Base-by-base conservation (phyloP, 2,329 filamentous ascomycete species). In the Penicillium sp. region DNA sequence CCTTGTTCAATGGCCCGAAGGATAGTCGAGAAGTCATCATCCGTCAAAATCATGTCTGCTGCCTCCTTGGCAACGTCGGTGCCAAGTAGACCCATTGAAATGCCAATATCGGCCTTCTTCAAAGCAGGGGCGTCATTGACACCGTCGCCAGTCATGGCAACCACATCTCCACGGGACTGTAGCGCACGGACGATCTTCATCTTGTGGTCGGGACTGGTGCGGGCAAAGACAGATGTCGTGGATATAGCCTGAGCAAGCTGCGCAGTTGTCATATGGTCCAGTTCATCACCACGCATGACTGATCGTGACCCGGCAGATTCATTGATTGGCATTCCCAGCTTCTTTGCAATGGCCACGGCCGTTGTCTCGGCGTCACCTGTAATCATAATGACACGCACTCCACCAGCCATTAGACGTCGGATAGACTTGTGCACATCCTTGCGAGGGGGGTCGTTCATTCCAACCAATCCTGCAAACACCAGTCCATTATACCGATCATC, bases 321-420 rank as follows among this genome's bases (percentile, higher is more conserved):
- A 82, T 84, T 78, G 55, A 98, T 85, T 2, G 88, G 87, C 91
- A 99, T 99, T 42, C 95, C 95, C n/a, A 99, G 83, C 70, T 96
- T 93, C 75, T 85, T 91, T 29, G 91, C 95, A 71, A 99, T 98
- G 0, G 95, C 95, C 46, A 97, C 82, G 2, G 95, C 95, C 3
- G 95, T 99, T 1, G 92, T 92, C 73, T 98, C 92, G 16, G 95
- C 92, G 74, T 99, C 95, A 57, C 95, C 95, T 10, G 95, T 99
- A 65, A 99, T 98, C 95, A 99, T 99, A 67, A 99, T 96, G 48
- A 99, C 91, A 74, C 92, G 95, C 61, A 99, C 95, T 39, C 93
- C 93, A 53, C 95, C 95, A 49, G 92, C 87, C 88, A 98, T 93
- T 54, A 99, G 80, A 60, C 90, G 88, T 65, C 91, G 85, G 65